phyloP scores from a whole-genome alignment of 1,284 basidiomycete genomes.

The Moesziomyces globuligerus region DNA sequence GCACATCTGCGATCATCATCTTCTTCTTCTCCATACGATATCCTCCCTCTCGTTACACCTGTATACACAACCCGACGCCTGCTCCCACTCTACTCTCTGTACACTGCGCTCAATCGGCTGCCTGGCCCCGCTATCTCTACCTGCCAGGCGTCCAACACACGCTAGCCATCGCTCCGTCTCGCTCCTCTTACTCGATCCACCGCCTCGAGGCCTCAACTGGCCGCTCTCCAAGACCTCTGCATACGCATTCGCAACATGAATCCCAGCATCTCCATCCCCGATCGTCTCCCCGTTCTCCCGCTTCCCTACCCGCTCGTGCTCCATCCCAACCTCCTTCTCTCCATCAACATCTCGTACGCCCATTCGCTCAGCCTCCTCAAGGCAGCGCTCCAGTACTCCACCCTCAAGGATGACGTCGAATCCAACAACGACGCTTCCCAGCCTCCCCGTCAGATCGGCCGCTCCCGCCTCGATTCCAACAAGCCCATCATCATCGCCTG shows the following conservation, averaged over 20 bases:
- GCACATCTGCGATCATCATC: no score
- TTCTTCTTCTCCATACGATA: no score
- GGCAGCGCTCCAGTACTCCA: slow-evolving; percentile 58
- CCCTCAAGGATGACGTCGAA: slow-evolving; percentile 27
- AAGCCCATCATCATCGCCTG: slow-evolving; percentile 60
- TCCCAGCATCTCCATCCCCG: slow-evolving; percentile 51
- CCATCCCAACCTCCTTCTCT: slow-evolving; percentile 64
- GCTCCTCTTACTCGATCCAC: no score
- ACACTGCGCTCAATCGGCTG: no score
- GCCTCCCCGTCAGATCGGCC: slow-evolving; percentile 15
- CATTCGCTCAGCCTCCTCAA: slow-evolving; percentile 65
- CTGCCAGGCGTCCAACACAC: no score
- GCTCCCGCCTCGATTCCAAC: slow-evolving; percentile 36
- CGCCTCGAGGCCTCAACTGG: no score
- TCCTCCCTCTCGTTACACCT: no score
- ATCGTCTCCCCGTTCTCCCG: slow-evolving; percentile 58
- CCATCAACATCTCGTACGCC: slow-evolving; percentile 60
- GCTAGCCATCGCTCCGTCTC: no score
- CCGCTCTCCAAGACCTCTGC: neutral
- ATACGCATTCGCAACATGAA: slow-evolving; percentile 24
- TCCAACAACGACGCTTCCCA: slow-evolving; percentile 31
- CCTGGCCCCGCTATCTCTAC: no score
- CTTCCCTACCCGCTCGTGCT: slow-evolving; percentile 64
- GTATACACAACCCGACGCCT: no score
- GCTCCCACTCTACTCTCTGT: no score